Evolutionary conservation across 2,329 filamentous ascomycete genomes (phyloP).

Genomic region (Aspergillus eucalypticola): DNA sequence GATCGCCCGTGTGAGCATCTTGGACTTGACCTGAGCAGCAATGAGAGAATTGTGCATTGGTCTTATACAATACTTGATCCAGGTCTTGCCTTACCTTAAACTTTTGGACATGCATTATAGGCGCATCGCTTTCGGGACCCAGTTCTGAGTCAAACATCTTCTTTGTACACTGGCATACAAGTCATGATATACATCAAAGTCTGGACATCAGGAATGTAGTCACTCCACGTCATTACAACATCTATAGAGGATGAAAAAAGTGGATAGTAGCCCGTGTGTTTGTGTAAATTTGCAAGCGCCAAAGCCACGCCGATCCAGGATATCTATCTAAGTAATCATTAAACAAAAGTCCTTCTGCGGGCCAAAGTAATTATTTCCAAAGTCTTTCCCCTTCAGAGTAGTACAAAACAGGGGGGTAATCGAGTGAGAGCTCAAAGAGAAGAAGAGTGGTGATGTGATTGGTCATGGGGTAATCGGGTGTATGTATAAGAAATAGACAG

Average conservation of each 20-base stretch:
- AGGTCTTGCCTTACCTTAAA: background rate
- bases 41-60: background rate
- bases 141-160: background rate
- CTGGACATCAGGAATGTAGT: background rate
- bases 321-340: background rate
- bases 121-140: background rate
- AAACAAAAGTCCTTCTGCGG: background rate
- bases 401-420: background rate
- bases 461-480: background rate
- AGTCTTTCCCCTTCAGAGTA: background rate
- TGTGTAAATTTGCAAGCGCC: constrained; percentile 1
- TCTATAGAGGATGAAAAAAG: background rate
- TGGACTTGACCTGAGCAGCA: constrained; percentile 29
- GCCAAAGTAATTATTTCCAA: background rate
- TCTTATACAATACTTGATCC: no score
- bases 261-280: no score
- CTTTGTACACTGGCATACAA: background rate
- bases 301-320: constrained; percentile 1
- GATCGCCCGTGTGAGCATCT: constrained; percentile 35
- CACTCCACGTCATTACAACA: background rate
- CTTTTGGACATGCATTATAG: background rate
- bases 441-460: background rate
- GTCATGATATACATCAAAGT: background rate
- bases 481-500: background rate
- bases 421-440: background rate